Conservation (phyloP, 768 basidiomycete species). For the Naganishia onofrii region DNA sequence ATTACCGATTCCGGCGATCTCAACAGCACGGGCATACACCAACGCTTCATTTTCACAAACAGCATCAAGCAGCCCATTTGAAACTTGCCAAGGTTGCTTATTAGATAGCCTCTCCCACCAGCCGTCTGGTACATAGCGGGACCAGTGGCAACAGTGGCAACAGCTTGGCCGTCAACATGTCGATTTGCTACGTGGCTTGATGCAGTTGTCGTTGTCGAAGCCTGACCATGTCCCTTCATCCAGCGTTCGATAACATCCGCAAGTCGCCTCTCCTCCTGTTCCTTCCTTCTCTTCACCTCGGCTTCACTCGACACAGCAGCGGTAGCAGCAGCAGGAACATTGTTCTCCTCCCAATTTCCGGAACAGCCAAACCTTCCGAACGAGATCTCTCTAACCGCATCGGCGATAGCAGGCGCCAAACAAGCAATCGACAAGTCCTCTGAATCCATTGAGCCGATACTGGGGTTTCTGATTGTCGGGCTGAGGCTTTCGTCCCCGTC, state of each 20-base stretch:
- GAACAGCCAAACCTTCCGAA: slow-evolving; percentile 6
- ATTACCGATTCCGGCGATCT: not conserved
- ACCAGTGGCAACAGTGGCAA: not conserved
- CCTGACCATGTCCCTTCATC: not conserved
- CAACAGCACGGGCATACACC: not conserved
- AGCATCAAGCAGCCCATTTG: slow-evolving; percentile 4
- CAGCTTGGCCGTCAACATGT: not conserved
- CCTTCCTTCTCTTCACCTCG: not conserved
- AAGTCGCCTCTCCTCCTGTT: not conserved
- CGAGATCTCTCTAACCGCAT: not conserved
- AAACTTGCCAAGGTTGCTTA: not conserved
- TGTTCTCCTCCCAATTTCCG: not conserved
- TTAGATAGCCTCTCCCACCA: not conserved
- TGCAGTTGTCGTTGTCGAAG: not conserved
- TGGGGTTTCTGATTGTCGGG: slow-evolving; percentile 8
- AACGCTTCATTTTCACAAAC: slow-evolving; percentile 6
- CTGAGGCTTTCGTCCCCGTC: not conserved
- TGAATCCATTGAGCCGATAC: slow-evolving; percentile 15
- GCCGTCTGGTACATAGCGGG: not conserved
- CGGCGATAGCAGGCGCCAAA: slow-evolving; percentile 1
- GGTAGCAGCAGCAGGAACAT: too few species aligned
- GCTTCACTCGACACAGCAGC: too few species aligned
- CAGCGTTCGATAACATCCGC: slow-evolving; percentile 14
- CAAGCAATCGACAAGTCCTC: slow-evolving; percentile 3
- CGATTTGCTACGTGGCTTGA: not conserved